phyloP scores from a whole-genome alignment of 2,329 filamentous ascomycete genomes.

The Chaetomiaceae sp. region DNA sequence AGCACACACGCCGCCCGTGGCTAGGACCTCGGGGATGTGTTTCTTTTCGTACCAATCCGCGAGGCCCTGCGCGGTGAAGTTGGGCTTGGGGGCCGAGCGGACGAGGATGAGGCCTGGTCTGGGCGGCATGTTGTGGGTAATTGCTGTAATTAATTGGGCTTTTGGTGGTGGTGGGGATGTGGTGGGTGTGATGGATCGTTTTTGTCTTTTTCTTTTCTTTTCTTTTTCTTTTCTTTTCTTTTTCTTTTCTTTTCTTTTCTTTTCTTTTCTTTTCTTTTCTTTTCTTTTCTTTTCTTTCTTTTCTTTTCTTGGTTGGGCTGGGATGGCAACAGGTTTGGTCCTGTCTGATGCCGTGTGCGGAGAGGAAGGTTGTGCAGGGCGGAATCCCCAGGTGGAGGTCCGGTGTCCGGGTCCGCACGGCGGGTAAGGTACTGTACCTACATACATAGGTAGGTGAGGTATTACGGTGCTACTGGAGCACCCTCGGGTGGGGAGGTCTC shows the following conservation, averaged over 20 bases:
- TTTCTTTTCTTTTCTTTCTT: background rate
- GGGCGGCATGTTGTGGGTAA: background rate
- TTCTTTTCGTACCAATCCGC: background rate
- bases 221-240: background rate
- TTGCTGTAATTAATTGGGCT: background rate
- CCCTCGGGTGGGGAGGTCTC: too few species aligned
- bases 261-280: background rate
- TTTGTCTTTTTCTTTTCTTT: too few species aligned
- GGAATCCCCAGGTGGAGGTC: too few species aligned
- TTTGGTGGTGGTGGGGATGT: too few species aligned
- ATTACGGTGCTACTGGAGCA: too few species aligned
- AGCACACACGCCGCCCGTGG: background rate
- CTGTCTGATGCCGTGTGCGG: background rate
- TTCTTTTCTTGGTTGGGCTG: too few species aligned
- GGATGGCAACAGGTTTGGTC: background rate
- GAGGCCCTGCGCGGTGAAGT: background rate
- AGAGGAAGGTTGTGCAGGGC: too few species aligned
- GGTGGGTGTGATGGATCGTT: too few species aligned
- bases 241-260: background rate
- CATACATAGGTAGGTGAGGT: too few species aligned
- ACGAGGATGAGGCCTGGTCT: slow-evolving; percentile 4
- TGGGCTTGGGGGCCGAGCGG: background rate
- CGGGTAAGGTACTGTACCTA: too few species aligned
- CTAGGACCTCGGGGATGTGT: slow-evolving; percentile 9
- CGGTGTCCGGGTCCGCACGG: too few species aligned